A percentile compares a stretch with the other conserved stretches of the same genome.
Conservation (phyloP, 768 basidiomycete species). For the Lactifluus pinguis region DNA sequence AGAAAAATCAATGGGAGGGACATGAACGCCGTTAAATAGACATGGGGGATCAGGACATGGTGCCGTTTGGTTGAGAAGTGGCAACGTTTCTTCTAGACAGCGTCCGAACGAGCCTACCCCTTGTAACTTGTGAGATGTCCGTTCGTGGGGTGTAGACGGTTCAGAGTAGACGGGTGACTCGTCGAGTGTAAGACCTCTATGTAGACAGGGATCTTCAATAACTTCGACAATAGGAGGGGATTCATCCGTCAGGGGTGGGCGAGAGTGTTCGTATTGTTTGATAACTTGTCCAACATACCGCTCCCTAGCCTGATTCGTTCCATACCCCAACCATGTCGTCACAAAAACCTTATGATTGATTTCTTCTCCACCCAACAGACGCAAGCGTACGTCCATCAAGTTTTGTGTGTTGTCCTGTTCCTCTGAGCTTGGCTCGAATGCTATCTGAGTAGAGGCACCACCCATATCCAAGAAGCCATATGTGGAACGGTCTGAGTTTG, state of each 20-base stretch:
- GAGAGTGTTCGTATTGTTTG: slow-evolving; percentile 41
- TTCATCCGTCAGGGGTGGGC: slow-evolving; percentile 22
- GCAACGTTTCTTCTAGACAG: slow-evolving; percentile 63
- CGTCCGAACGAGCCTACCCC: slow-evolving; percentile 89
- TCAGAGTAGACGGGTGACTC: slow-evolving; percentile 44
- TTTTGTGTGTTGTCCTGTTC: slow-evolving; percentile 50
- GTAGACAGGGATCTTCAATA: slow-evolving; percentile 86
- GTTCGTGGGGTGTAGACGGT: slow-evolving; percentile 34
- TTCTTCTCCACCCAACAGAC: slow-evolving; percentile 75
- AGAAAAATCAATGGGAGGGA: slow-evolving; percentile 89
- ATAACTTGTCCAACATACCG: slow-evolving; percentile 75
- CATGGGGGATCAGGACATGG: slow-evolving; percentile 83
- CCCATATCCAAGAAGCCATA: slow-evolving; percentile 99
- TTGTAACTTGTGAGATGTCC: slow-evolving; percentile 49
- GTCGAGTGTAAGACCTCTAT: slow-evolving; percentile 54
- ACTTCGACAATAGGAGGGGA: slow-evolving; percentile 24
- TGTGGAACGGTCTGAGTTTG: slow-evolving; percentile 57
- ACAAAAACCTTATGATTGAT: slow-evolving; percentile 92
- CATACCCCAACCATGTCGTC: slow-evolving; percentile 97
- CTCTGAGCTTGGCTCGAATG: slow-evolving; percentile 73
- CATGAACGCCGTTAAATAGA: slow-evolving; percentile 89
- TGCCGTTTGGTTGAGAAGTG: slow-evolving; percentile 74
- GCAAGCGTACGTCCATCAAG: slow-evolving; percentile 71
- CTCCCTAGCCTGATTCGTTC: slow-evolving; percentile 94
- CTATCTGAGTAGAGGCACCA: slow-evolving; percentile 97